Conservation (phyloP, 2,329 filamentous ascomycete species). For the Cladophialophora chaetospira region DNA sequence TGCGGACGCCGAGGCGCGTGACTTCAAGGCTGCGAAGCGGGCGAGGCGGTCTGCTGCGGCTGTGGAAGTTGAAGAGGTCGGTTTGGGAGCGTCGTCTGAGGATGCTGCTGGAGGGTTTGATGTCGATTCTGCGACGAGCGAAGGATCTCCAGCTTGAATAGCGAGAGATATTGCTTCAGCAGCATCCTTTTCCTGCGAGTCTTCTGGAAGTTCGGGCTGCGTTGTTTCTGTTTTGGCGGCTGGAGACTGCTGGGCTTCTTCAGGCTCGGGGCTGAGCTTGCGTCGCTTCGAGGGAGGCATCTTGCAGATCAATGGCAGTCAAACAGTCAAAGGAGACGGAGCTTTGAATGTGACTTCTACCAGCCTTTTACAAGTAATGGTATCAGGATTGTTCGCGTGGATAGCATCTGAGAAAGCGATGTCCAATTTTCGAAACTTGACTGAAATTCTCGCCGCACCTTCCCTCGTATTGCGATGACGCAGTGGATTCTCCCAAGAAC, state of each 20-base stretch:
- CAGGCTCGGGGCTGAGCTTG: constrained; percentile 23
- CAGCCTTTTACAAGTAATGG: background rate
- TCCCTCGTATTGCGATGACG: constrained; percentile 21
- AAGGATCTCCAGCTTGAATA: background rate
- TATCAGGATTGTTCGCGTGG: background rate
- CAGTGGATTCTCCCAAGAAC: constrained; percentile 21
- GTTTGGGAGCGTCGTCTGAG: background rate
- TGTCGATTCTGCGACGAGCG: background rate
- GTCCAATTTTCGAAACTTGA: background rate
- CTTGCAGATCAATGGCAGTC: background rate
- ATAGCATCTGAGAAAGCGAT: background rate
- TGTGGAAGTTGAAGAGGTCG: constrained; percentile 4
- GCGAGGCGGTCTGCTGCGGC: constrained; percentile 29
- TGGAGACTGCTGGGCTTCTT: constrained; percentile 4
- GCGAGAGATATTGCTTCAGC: background rate
- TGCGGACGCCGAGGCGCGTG: constrained; percentile 50
- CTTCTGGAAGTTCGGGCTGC: background rate
- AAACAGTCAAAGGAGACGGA: background rate
- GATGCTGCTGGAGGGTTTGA: background rate
- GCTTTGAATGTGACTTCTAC: background rate
- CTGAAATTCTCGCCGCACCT: constrained; percentile 20
- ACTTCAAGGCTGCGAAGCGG: constrained; percentile 34
- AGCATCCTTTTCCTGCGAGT: background rate
- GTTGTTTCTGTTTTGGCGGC: background rate
- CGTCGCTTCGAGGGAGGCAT: constrained; percentile 28